phyloP scores from a whole-genome alignment of 2,329 filamentous ascomycete genomes.

The Colletotrichum higginsianum region DNA sequence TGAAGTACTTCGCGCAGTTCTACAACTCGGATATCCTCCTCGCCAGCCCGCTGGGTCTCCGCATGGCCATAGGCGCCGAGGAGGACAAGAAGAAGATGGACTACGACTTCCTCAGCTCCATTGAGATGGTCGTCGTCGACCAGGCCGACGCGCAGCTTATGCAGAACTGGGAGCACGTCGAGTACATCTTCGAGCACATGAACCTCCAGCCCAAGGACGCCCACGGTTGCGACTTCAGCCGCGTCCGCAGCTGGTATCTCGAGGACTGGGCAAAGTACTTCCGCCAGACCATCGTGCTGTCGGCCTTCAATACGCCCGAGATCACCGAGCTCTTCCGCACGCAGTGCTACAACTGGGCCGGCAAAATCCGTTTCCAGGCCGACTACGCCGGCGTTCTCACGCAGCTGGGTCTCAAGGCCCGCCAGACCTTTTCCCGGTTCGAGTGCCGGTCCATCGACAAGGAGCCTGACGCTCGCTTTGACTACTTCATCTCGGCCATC shows the following conservation, averaged over 20 bases:
- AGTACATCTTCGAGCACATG: slow-evolving; percentile 91
- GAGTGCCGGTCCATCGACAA: slow-evolving; percentile 77
- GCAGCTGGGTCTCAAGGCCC: slow-evolving; percentile 78
- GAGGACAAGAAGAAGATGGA: slow-evolving; percentile 75
- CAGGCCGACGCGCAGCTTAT: slow-evolving; percentile 94
- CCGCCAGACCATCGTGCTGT: slow-evolving; percentile 87
- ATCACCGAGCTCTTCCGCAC: slow-evolving; percentile 84
- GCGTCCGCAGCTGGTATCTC: slow-evolving; percentile 93
- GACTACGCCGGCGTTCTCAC: slow-evolving; percentile 81
- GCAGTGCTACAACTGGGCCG: slow-evolving; percentile 84
- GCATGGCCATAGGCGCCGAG: slow-evolving; percentile 90
- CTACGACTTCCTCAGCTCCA: slow-evolving; percentile 92
- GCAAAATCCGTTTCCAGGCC: slow-evolving; percentile 81
- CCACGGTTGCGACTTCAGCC: slow-evolving; percentile 93
- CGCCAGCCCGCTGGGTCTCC: slow-evolving; percentile 89
- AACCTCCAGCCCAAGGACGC: slow-evolving; percentile 91
- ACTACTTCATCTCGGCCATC: slow-evolving; percentile 88
- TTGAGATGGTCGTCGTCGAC: slow-evolving; percentile 91
- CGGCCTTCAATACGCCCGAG: slow-evolving; percentile 90
- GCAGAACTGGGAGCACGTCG: slow-evolving; percentile 98
- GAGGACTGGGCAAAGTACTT: slow-evolving; percentile 85
- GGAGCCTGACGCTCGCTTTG: slow-evolving; percentile 91
- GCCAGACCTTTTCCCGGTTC: slow-evolving; percentile 93
- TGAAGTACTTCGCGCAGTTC: slow-evolving; percentile 96
- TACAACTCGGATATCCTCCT: slow-evolving; percentile 97